Evolutionary conservation across 805 yeast genomes (phyloP), one percentile per base, ranked within the genome.

Genomic region (Yarrowia yakushimensis): DNA sequence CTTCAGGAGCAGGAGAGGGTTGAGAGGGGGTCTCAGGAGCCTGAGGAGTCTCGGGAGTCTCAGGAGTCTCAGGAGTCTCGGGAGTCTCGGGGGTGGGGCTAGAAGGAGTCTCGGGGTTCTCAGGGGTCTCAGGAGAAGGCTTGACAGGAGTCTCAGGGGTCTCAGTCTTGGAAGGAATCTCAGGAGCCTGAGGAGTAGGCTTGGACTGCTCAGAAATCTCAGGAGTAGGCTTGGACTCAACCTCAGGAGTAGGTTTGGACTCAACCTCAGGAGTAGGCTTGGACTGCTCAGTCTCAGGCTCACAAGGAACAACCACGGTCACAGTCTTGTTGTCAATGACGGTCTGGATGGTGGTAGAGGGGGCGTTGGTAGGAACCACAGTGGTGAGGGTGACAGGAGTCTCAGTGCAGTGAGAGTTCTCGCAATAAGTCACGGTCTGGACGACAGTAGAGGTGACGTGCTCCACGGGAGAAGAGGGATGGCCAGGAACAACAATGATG

Each of bases 291-390:
- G n/a, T n/a, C n/a, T n/a, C 34, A 18, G 52, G 18, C 55, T 48
- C 55, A 7, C 55, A 48, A 48, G 55, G 55, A 31, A 93, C 80
- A 23, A 93, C 96, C 68, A 93, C 92, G 0, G 98, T 98, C 65
- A 93, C 80, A 1, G 97, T 87, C 74, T 93, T 97, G 73, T 92
- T 91, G 45, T 97, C 92, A 71, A 92, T 89, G 50, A 92, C 97
- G 69, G 92, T 92, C 30, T 31, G 30, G 4, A 31, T 12, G n/a
- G 55, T 48, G 27, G 55, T 48, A 22, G 55, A 13, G 8, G 20
- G 39, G 7, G 55, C 39, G 39, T 48, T 48, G 39, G 55, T 31
- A 9, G 55, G 55, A 3, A 48, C 55, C 17, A 48, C 55, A 13
- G 55, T 48, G 39, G 39, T 31, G 22, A 48, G 20, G 11, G 39